Evolutionary conservation across 1,139 yeast species (phyloP).

Genomic region (Candida anutae): DNA sequence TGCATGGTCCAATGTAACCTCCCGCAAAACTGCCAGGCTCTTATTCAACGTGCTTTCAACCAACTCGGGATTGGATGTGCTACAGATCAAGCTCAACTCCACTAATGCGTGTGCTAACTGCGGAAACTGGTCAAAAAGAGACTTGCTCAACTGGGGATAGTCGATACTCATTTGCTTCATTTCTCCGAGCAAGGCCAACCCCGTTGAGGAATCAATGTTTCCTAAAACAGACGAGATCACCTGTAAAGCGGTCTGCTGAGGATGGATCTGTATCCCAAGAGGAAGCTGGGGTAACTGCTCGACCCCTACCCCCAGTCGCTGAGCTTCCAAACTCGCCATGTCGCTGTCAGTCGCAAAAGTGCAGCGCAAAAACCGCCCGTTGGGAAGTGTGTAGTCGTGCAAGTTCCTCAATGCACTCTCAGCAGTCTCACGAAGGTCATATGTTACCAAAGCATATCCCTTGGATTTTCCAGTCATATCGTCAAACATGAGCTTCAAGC

Average conservation of each 20-base stretch:
- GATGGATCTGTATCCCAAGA: constrained; percentile 43
- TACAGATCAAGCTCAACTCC: constrained; percentile 60
- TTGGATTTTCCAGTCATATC: constrained; percentile 85
- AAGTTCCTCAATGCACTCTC: constrained; percentile 86
- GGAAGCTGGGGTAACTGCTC: constrained; percentile 36
- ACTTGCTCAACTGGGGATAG: constrained; percentile 57
- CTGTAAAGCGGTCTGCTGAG: constrained; percentile 49
- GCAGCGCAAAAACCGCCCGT: constrained; percentile 58
- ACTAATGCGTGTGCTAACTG: constrained; percentile 78
- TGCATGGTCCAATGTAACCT: constrained; percentile 41
- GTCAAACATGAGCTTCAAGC: constrained; percentile 72
- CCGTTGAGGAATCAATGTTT: constrained; percentile 50
- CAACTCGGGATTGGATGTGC: constrained; percentile 48
- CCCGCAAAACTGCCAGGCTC: constrained; percentile 30
- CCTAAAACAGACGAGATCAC: constrained; percentile 54
- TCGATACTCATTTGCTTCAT: constrained; percentile 57
- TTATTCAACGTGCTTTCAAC: constrained; percentile 38
- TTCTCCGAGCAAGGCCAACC: constrained; percentile 49
- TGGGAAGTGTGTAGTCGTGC: constrained; percentile 72
- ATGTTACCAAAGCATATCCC: constrained; percentile 86
- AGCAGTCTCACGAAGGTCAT: constrained; percentile 71
- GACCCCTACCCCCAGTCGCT: neutral
- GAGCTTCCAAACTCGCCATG: constrained; percentile 2
- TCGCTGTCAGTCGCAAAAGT: constrained; percentile 42
- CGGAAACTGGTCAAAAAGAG: constrained; percentile 61